Base-by-base conservation (phyloP, 352 stramenopile species). In the Globisporangium barbulae region DNA sequence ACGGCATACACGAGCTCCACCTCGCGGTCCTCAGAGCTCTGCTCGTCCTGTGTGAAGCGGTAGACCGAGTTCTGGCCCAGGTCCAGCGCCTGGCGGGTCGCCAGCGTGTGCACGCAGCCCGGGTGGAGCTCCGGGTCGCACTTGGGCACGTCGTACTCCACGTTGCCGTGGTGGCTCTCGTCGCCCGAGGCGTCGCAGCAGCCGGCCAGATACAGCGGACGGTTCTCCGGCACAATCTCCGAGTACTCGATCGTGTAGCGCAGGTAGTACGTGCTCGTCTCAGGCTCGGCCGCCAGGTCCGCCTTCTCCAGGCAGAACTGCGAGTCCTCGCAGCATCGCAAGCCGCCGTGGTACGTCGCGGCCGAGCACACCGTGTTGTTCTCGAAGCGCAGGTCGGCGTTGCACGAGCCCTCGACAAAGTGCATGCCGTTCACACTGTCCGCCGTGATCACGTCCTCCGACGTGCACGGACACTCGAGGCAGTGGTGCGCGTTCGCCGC, bases 161-260 rank as follows among this genome's bases (percentile, higher is more conserved):
- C 63, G 63, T 91, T 91, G 30, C 84, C 84, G 63, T 85, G 82
- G 65, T 84, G 67, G 3, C 68, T 59, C 12, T 90, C 63, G 63
- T 81, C 75, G 12, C 82, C 82, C 5, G 82, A 83, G 2, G 82
- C 84, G 37, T 93, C 84, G 53, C 84, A 93, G 64, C 84, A 93
- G 15, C 77, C 78, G 8, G 81, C 80, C 19, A 91, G 64, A 67
- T 89, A 90, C 52, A 93, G 65, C 39, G 76, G 72, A 15, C 79
- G 81, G 55, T 88, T 89, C 44, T 76, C 77, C 15, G 75, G 68
- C 33, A 78, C 64, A 9, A 91, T 71, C 1, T 78, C 67, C 25
- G 81, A 72, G 67, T 93, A 93, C 33, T 91, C 78, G 37, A 93
- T 70, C 65, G 84, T 87, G 69, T 93, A 93, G 55, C 81, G 84